These are phyloP conservation scores for Rhodotorula mucilaginosa DNA, from an alignment of 1,284 basidiomycete species.

Conservation along the genomic window DNA sequence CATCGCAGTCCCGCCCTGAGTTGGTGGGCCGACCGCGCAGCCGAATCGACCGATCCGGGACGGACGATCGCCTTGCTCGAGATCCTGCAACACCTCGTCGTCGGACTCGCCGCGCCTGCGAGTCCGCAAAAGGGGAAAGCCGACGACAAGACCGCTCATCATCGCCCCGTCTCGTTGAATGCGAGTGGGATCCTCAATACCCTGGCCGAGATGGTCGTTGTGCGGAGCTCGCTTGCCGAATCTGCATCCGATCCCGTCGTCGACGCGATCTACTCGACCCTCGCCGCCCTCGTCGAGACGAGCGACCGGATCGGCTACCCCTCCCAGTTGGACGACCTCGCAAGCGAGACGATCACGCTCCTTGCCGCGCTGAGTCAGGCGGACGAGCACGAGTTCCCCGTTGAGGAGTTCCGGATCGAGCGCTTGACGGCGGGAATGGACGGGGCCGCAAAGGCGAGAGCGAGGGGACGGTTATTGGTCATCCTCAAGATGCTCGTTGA, in stretches of 20 bases:
- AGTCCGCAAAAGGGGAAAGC: background rate
- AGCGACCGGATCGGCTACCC: background rate
- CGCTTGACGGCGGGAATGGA: slow-evolving; percentile 49
- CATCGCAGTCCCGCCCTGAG: slow-evolving; percentile 80
- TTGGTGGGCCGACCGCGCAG: slow-evolving; percentile 74
- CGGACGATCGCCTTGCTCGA: slow-evolving; percentile 62
- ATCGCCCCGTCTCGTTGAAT: slow-evolving; percentile 7
- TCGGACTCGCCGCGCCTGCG: too few relatives aligned
- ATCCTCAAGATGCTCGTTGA: too few relatives aligned
- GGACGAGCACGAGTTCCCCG: background rate
- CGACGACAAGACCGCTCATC: background rate
- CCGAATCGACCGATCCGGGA: slow-evolving; percentile 64
- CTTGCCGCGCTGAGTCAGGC: slow-evolving; percentile 52
- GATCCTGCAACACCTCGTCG: slow-evolving; percentile 75
- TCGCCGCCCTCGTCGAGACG: background rate
- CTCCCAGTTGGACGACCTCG: slow-evolving; percentile 7
- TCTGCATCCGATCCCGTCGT: background rate
- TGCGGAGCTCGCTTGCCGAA: slow-evolving; percentile 57
- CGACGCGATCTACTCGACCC: background rate
- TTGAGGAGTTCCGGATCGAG: slow-evolving; percentile 41
- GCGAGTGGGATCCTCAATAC: slow-evolving; percentile 8
- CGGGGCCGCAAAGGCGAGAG: slow-evolving; percentile 52
- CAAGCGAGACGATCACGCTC: background rate
- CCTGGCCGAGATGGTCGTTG: slow-evolving; percentile 26
- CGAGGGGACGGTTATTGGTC: too few relatives aligned